phyloP scores from a whole-genome alignment of 495 filamentous ascomycete species.

The Neurospora sp. region DNA sequence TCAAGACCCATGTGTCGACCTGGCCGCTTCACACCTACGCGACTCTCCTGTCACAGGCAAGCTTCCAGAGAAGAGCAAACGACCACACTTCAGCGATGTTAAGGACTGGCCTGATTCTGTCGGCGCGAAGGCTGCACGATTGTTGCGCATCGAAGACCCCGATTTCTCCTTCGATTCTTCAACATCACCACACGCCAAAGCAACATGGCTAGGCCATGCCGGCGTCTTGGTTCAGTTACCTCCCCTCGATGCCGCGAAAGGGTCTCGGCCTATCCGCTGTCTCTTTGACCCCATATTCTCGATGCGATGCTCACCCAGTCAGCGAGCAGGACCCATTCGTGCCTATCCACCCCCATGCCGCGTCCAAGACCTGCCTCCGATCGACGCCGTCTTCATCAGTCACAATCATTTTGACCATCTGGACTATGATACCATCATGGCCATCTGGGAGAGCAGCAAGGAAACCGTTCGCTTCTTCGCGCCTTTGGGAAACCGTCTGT shows the following conservation, averaged over 20 bases:
- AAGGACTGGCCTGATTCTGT: constrained; percentile 9
- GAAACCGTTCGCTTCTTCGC: constrained; percentile 34
- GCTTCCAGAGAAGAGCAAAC: neutral
- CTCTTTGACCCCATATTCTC: constrained; percentile 48
- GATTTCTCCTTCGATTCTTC: constrained; percentile 13
- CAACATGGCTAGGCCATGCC: constrained; percentile 47
- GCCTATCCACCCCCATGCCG: constrained; percentile 40
- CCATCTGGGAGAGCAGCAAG: constrained; percentile 22
- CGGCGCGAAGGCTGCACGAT: constrained; percentile 10
- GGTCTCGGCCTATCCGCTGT: constrained; percentile 17
- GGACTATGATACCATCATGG: constrained; percentile 30
- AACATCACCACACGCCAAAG: constrained; percentile 15
- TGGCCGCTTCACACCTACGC: constrained; percentile 13
- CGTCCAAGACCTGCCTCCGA: constrained; percentile 34
- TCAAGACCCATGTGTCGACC: constrained; percentile 9
- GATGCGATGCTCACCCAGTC: constrained; percentile 35
- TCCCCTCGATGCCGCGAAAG: neutral
- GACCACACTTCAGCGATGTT: constrained; percentile 8
- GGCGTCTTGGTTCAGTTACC: constrained; percentile 34
- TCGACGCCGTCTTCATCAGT: constrained; percentile 39
- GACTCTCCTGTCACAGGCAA: neutral
- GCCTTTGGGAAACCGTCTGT: constrained; percentile 27
- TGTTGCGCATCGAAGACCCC: constrained; percentile 13
- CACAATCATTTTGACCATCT: constrained; percentile 49
- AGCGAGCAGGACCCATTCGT: constrained; percentile 38